Conservation (phyloP, 495 filamentous ascomycete species). For the Annulohypoxylon maeteangense region DNA sequence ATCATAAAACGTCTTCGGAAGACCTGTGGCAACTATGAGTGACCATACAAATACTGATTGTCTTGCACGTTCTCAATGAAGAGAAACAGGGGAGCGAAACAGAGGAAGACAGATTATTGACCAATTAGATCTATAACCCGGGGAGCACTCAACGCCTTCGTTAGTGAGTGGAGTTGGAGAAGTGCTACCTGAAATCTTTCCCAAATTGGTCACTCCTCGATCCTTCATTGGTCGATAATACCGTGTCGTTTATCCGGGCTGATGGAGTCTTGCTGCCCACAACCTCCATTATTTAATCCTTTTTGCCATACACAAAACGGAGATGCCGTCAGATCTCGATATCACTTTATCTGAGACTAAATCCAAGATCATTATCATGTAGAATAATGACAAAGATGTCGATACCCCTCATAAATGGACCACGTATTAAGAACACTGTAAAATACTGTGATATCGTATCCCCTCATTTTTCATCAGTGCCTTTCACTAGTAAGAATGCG, state of each 20-base stretch:
- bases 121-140: slow-evolving; percentile 5
- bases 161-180: slow-evolving; percentile 12
- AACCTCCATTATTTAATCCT: neutral
- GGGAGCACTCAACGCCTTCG: slow-evolving; percentile 1
- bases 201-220: slow-evolving; percentile 16
- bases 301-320: no score
- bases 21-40: slow-evolving; percentile 5
- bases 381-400: no score
- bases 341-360: no score
- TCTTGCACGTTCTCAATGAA: slow-evolving; percentile 5
- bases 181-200: slow-evolving; percentile 18
- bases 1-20: slow-evolving; percentile 10
- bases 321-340: no score
- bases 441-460: no score
- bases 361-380: no score
- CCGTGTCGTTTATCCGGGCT: neutral
- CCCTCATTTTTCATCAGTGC: no score
- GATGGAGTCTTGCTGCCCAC: neutral
- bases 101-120: neutral
- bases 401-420: no score
- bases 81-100: neutral
- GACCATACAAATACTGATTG: slow-evolving; percentile 14
- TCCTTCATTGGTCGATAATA: slow-evolving; percentile 24
- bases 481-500: no score
- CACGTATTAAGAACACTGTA: no score